Conservation (phyloP, 768 basidiomycete species). For the Kwoniella pini region DNA sequence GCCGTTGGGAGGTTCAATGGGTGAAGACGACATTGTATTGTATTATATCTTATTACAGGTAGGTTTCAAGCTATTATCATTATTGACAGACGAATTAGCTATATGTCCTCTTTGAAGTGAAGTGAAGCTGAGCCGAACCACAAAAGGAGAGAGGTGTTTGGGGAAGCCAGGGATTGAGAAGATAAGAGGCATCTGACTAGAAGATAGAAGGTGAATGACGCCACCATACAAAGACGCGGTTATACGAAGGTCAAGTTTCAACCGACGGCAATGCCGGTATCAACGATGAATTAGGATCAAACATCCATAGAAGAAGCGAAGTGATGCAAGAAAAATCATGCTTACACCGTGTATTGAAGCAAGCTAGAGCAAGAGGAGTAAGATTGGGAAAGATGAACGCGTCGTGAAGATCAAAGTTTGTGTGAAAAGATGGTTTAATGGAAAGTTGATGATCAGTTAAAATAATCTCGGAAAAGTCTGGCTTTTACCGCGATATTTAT, state of each 20-base stretch:
- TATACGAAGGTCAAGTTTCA: not conserved
- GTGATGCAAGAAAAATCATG: not conserved
- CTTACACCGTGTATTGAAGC: not conserved
- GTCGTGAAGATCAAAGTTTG: too few species aligned
- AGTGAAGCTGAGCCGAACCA: not conserved
- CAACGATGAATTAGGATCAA: not conserved
- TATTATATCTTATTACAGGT: not conserved
- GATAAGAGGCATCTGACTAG: not conserved
- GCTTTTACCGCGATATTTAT: not conserved
- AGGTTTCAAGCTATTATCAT: constrained; percentile 11
- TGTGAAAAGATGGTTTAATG: too few species aligned
- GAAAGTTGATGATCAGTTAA: too few species aligned
- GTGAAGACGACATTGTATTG: constrained; percentile 17
- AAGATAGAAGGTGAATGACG: constrained; percentile 2
- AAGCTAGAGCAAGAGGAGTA: too few species aligned
- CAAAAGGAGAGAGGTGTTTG: not conserved
- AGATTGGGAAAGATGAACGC: too few species aligned
- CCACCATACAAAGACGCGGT: not conserved
- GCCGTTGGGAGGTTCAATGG: constrained; percentile 14
- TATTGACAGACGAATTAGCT: not conserved
- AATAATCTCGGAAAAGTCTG: too few species aligned
- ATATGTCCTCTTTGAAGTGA: not conserved
- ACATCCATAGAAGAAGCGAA: not conserved
- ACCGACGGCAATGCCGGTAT: constrained; percentile 9
- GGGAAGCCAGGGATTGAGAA: not conserved